Conservation (phyloP, 169 alveolate genomes). For the Babesia bovis region DNA sequence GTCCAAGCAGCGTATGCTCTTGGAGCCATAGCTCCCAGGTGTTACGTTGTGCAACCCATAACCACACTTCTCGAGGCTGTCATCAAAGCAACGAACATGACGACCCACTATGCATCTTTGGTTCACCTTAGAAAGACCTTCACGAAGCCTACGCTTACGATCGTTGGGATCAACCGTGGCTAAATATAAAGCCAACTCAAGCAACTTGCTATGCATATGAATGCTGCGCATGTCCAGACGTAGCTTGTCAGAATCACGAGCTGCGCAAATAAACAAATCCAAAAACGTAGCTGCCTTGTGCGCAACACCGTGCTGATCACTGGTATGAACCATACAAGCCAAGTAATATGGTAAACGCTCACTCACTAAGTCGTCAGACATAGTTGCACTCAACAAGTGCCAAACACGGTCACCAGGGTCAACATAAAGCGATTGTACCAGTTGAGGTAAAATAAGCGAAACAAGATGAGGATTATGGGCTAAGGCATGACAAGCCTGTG, state of each 20-base stretch:
- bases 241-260: not conserved
- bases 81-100: not conserved
- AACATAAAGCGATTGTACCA: slow-evolving; percentile 48
- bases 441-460: slow-evolving; percentile 42
- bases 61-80: not conserved
- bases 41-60: not conserved
- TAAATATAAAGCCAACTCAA: slow-evolving; percentile 1
- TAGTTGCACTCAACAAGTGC: slow-evolving; percentile 33
- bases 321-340: slow-evolving; percentile 46
- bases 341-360: slow-evolving; percentile 36
- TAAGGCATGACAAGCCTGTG: slow-evolving; percentile 53
- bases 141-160: not conserved
- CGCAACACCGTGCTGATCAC: not conserved
- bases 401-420: slow-evolving; percentile 67
- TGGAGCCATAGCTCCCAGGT: not conserved
- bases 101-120: not conserved
- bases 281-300: slow-evolving; percentile 35
- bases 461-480: slow-evolving; percentile 33
- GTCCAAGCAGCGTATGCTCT: slow-evolving; percentile 20
- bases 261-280: slow-evolving; percentile 3
- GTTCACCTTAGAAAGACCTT: slow-evolving; percentile 4
- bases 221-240: slow-evolving; percentile 17
- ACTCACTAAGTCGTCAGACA: slow-evolving; percentile 9
- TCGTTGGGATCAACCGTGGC: not conserved
- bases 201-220: slow-evolving; percentile 18